Evolutionary conservation across 225 moss, liverwort and hornwort genomes (phyloP).

Genomic region (Sphagnum tenellum): DNA sequence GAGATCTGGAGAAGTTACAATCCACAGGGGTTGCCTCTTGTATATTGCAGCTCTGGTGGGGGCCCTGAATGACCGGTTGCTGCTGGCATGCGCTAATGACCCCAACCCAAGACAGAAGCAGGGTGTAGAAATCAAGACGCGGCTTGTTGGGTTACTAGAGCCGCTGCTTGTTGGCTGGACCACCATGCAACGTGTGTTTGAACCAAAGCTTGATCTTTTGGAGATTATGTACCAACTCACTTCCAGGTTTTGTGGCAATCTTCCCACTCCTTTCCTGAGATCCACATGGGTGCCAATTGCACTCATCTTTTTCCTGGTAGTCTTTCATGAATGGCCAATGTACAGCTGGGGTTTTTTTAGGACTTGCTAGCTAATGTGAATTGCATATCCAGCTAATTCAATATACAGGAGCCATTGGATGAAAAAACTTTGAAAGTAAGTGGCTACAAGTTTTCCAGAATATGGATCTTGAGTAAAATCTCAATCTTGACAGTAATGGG

Average conservation of each 20-base stretch:
- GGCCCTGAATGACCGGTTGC: slow-evolving; percentile 93
- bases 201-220: slow-evolving; percentile 91
- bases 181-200: slow-evolving; percentile 84
- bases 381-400: background rate
- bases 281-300: too few relatives aligned
- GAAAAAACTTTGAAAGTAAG: too few relatives aligned
- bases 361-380: too few relatives aligned
- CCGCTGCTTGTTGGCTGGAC: slow-evolving; percentile 98
- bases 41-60: slow-evolving; percentile 67
- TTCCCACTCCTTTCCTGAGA: background rate
- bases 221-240: slow-evolving; percentile 99
- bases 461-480: too few relatives aligned
- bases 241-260: slow-evolving; percentile 49
- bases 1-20: too few relatives aligned
- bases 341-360: too few relatives aligned
- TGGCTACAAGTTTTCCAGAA: too few relatives aligned
- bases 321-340: too few relatives aligned
- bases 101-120: slow-evolving; percentile 95
- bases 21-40: too few relatives aligned
- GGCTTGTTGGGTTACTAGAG: slow-evolving; percentile 87
- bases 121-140: slow-evolving; percentile 89
- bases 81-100: slow-evolving; percentile 94
- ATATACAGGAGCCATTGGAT: background rate
- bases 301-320: too few relatives aligned
- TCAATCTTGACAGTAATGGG: too few relatives aligned